Base-by-base conservation (phyloP, 306 rosid species). In the Rosa lucieae region DNA sequence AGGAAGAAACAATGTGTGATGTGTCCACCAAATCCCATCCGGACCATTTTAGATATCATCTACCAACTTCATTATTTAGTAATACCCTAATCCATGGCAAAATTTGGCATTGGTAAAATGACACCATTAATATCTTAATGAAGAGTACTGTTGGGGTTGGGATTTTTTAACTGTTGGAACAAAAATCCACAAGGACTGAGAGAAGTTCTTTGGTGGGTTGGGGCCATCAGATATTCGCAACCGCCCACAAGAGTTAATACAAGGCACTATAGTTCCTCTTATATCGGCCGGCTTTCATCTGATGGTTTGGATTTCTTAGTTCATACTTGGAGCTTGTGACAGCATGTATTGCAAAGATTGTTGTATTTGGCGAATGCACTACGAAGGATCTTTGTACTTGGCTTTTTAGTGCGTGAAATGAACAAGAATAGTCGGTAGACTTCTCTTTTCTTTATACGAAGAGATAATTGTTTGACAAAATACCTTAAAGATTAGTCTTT, bases 321-420 rank as follows among this genome's bases (percentile, higher is more conserved):
- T 74, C 70, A 74, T 66, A 29, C 75, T 66, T 62, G 47, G 67
- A 62, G 42, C 67, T 62, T 47, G 48, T 40, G 78, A 43, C 69
- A 21, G 29, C 42, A 12, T 14, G 42, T 73, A 55, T n/a, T 55
- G 29, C 21, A 21, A 42, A 40, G 55, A 66, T 37, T 17, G 47
- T 65, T 65, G 46, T 7, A 6, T 37, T 37, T 66, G 46, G 70
- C 37, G 10, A 39, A 12, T 58, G 52, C 44, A 52, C 11, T 73
- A 52, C 77, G 35, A 55, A 40, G 51, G 37, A 43, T 70, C 56
- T 8, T 74, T 39, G 69, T 23, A 9, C 14, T 58, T 21, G 55
- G 12, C 23, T 55, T 73, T 53, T 5, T 53, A 56, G 8, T 13
- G 21, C 43, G 6, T 35, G 18, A 62, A 63, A 29, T 63, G 18